phyloP scores from a whole-genome alignment of 2,329 filamentous ascomycete genomes.

The Aspergillus jensenii region DNA sequence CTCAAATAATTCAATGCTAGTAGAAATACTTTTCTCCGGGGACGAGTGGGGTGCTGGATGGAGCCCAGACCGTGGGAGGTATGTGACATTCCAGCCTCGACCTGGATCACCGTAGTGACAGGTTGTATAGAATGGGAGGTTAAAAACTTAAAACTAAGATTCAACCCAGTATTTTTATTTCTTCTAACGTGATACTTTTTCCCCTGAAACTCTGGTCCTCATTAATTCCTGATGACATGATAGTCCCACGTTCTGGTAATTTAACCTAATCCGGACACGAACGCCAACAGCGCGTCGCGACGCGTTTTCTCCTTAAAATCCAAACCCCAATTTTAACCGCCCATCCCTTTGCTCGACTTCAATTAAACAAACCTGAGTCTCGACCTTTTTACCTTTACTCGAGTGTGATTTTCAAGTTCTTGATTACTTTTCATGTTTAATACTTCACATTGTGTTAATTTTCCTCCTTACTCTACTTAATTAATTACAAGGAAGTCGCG shows the following conservation, averaged over 20 bases:
- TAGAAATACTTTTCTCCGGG: not conserved
- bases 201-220: too few species aligned
- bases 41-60: not conserved
- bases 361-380: not conserved
- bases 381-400: not conserved
- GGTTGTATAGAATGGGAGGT: not conserved
- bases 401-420: not conserved
- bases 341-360: not conserved
- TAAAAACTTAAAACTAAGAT: not conserved
- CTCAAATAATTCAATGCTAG: not conserved
- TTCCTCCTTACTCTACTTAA: not conserved
- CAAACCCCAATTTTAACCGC: conserved; percentile 10
- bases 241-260: conserved; percentile 3
- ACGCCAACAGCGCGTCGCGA: conserved; percentile 19
- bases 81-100: conserved; percentile 6
- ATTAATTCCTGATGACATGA: not conserved
- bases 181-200: not conserved
- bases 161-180: not conserved
- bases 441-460: conserved; percentile 2
- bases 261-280: conserved; percentile 15
- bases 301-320: conserved; percentile 13
- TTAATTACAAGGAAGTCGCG: conserved; percentile 20
- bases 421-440: conserved; percentile 5
- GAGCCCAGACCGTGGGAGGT: not conserved
- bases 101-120: conserved; percentile 16